These are phyloP conservation scores for Ophiognomonia clavigignenti-juglandacearum DNA, from an alignment of 2,329 filamentous ascomycete species.

Conservation along the genomic window DNA sequence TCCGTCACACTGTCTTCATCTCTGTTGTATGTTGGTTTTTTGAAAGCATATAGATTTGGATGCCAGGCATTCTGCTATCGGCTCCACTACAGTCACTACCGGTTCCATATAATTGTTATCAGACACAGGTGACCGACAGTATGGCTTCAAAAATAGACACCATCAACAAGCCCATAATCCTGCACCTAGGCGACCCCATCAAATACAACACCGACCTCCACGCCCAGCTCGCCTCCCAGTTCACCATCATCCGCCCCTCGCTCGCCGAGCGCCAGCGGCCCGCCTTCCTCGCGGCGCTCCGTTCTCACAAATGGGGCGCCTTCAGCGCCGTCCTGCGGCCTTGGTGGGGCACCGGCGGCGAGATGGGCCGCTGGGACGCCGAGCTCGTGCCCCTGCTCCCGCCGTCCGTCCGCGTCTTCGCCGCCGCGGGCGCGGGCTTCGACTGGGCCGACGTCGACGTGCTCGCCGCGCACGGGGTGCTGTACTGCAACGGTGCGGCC, in stretches of 20 bases:
- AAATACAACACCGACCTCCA: constrained; percentile 27
- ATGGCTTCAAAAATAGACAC: too few species aligned
- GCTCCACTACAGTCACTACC: too few species aligned
- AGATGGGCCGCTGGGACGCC: constrained; percentile 59
- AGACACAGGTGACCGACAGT: too few species aligned
- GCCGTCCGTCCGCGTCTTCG: constrained; percentile 51
- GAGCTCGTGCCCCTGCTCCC: constrained; percentile 54
- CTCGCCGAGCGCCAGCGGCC: constrained; percentile 32
- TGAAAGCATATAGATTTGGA: too few species aligned
- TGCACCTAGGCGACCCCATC: constrained; percentile 28
- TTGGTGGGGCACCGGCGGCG: constrained; percentile 60
- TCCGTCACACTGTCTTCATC: too few species aligned
- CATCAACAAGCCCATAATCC: constrained; percentile 21
- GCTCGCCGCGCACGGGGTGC: constrained; percentile 31
- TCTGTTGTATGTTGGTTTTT: too few species aligned
- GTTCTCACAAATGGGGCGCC: constrained; percentile 34
- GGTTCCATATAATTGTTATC: too few species aligned
- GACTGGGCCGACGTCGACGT: constrained; percentile 56
- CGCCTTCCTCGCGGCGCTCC: constrained; percentile 32
- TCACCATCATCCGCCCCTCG: constrained; percentile 30
- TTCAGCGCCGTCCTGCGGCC: constrained; percentile 47
- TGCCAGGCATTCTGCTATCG: too few species aligned
- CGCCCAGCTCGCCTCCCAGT: constrained; percentile 23
- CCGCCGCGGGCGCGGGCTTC: constrained; percentile 60
- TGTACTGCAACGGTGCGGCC: constrained; percentile 60